Conservation (phyloP, 108 stramenopile species). For the Stephanodiscus minutulus region DNA sequence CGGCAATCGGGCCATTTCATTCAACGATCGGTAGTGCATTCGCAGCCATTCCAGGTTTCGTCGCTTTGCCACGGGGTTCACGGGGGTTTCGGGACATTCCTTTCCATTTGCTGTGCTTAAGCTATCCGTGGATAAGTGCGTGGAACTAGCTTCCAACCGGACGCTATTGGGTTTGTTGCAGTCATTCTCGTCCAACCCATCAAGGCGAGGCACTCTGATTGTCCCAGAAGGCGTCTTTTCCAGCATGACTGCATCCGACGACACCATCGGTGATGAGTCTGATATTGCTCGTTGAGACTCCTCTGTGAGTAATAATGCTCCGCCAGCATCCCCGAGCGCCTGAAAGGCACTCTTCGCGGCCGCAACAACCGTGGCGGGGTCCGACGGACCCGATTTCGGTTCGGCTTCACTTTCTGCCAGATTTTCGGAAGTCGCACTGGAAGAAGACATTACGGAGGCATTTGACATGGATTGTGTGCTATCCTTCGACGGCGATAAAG, state of each 20-base stretch:
- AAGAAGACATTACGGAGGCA: constrained; percentile 2
- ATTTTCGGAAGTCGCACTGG: constrained; percentile 11
- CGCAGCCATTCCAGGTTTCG: constrained; percentile 74
- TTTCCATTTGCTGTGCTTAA: constrained; percentile 46
- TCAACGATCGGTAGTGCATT: constrained; percentile 60
- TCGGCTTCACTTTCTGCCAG: constrained; percentile 15
- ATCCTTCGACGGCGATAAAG: constrained; percentile 8
- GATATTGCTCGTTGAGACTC: constrained; percentile 51
- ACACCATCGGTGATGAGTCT: constrained; percentile 66
- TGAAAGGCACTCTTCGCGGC: constrained; percentile 77
- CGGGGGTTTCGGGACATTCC: constrained; percentile 40
- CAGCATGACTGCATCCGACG: constrained; percentile 68
- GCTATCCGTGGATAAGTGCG: constrained; percentile 32
- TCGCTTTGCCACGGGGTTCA: constrained; percentile 56
- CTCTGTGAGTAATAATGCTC: constrained; percentile 63
- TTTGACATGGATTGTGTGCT: constrained; percentile 12
- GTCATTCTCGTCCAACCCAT: constrained; percentile 21
- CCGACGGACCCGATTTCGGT: constrained; percentile 61
- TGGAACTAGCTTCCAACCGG: constrained; percentile 18
- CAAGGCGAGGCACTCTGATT: constrained; percentile 43
- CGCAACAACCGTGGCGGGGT: constrained; percentile 76
- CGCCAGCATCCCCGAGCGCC: constrained; percentile 60
- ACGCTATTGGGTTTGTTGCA: neutral
- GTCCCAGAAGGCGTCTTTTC: constrained; percentile 71
- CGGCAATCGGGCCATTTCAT: constrained; percentile 64